Conservation (phyloP, 225 moss, liverwort and hornwort genomes). For the Climacium dendroides region DNA sequence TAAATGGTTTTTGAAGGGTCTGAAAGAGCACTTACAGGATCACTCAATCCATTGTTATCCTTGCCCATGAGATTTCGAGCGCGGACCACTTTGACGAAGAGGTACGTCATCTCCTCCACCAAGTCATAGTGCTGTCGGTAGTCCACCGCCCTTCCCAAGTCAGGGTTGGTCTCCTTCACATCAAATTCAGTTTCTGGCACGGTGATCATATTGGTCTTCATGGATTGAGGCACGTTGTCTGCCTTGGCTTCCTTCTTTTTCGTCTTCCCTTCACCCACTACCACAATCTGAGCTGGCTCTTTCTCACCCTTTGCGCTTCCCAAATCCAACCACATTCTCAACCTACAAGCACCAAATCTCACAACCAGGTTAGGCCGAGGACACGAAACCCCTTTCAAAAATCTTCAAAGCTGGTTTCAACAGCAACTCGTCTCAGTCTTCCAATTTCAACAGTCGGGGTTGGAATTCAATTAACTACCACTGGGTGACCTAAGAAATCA, state of each 20-base stretch:
- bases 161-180: slow-evolving; percentile 59
- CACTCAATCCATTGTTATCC: slow-evolving; percentile 54
- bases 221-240: slow-evolving; percentile 2
- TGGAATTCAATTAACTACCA: too few relatives aligned
- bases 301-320: not conserved
- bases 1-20: not conserved
- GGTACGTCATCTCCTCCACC: slow-evolving; percentile 70
- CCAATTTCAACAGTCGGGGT: not conserved
- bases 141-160: slow-evolving; percentile 63
- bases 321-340: slow-evolving; percentile 23
- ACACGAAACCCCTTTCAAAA: too few relatives aligned
- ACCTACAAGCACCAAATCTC: not conserved
- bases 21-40: slow-evolving; percentile 34
- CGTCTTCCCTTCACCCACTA: not conserved
- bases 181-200: slow-evolving; percentile 51
- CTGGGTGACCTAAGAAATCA: too few relatives aligned
- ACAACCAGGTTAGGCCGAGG: not conserved
- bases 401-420: not conserved
- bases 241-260: not conserved
- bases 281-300: not conserved
- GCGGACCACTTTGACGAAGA: slow-evolving; percentile 59
- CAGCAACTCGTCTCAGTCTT: not conserved
- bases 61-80: slow-evolving; percentile 60
- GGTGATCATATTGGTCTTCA: slow-evolving; percentile 12
- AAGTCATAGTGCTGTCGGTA: slow-evolving; percentile 67